Evolutionary conservation across 148 eudicot species (phyloP).

Genomic region (Cornus kousa): DNA sequence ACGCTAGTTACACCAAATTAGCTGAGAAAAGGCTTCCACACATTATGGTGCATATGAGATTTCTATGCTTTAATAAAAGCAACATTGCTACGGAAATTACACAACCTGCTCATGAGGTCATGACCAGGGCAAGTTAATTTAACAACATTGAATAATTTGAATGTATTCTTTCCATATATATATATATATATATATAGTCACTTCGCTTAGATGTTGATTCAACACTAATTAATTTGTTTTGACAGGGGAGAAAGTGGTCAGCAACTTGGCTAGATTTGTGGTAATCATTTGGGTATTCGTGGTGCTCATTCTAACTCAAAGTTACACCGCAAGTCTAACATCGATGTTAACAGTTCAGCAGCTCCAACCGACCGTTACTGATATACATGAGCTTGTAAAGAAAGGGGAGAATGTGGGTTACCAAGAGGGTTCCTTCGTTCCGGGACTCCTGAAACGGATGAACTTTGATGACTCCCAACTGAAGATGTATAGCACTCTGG

Average conservation of each 20-base stretch:
- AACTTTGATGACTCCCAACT: slow-evolving; percentile 23
- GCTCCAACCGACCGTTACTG: slow-evolving; percentile 39
- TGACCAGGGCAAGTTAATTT: too few species aligned
- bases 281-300: slow-evolving; percentile 49
- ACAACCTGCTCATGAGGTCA: too few species aligned
- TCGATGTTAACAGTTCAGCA: slow-evolving; percentile 54
- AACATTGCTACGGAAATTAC: too few species aligned
- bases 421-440: slow-evolving; percentile 40
- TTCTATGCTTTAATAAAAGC: too few species aligned
- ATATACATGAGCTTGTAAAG: slow-evolving; percentile 30
- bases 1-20: too few species aligned
- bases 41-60: too few species aligned
- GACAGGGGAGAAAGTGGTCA: slow-evolving; percentile 40
- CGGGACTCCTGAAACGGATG: slow-evolving; percentile 18
- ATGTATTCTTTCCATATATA: too few species aligned
- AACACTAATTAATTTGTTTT: neutral
- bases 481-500: slow-evolving; percentile 7
- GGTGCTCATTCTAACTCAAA: slow-evolving; percentile 48
- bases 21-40: too few species aligned
- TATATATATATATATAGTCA: too few species aligned
- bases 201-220: neutral
- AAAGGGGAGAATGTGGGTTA: slow-evolving; percentile 35
- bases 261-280: slow-evolving; percentile 41
- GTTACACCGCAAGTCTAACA: slow-evolving; percentile 59
- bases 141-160: too few species aligned